phyloP scores from a whole-genome alignment of 352 stramenopile genomes.

The Bremia lactucae region DNA sequence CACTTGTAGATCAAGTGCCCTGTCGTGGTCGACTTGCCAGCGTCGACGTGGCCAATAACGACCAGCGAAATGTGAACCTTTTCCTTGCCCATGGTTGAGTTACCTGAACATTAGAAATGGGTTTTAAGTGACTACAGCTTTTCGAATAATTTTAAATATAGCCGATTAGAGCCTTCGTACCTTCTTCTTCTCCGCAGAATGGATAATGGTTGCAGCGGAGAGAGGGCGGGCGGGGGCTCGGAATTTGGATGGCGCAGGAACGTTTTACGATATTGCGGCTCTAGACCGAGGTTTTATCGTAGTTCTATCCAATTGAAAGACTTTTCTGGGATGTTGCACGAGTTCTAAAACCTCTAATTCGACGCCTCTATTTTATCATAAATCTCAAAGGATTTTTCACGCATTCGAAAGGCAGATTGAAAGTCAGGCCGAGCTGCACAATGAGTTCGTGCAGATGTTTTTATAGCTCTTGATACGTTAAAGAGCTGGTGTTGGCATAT shows the following conservation, averaged over 20 bases:
- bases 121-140: neutral
- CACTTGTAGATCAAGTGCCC: constrained; percentile 99
- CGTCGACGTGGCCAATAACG: constrained; percentile 94
- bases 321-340: no score
- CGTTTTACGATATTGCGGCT: constrained; percentile 16
- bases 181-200: constrained; percentile 38
- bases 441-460: constrained; percentile 3
- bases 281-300: constrained; percentile 22
- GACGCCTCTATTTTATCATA: no score
- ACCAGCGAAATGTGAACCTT: constrained; percentile 89
- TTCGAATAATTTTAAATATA: neutral
- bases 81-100: constrained; percentile 43
- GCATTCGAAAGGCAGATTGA: constrained; percentile 6
- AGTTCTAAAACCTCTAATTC: no score
- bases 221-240: neutral
- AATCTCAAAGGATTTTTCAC: constrained; percentile 2
- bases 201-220: constrained; percentile 30
- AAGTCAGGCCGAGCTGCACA: constrained; percentile 4
- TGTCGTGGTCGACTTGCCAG: constrained; percentile 98
- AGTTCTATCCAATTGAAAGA: no score
- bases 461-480: no score
- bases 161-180: constrained; percentile 5
- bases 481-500: constrained; percentile 11
- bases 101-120: neutral
- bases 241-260: constrained; percentile 28